These are phyloP conservation scores for Parascedosporium putredinis DNA, from an alignment of 2,329 filamentous ascomycete genomes.

Conservation along the genomic window DNA sequence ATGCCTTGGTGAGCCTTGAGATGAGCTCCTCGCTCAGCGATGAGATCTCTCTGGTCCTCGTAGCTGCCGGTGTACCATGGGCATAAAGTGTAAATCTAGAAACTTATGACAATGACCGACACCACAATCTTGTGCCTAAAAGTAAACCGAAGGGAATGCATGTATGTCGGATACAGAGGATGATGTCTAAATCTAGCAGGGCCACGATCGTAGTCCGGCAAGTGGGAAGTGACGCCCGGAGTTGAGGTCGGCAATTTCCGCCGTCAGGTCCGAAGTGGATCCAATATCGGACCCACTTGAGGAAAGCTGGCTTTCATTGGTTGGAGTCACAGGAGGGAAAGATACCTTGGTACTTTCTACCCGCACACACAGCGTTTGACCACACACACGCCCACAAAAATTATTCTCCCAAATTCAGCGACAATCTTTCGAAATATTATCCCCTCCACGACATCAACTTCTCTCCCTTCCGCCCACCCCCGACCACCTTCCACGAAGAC, in stretches of 20 bases:
- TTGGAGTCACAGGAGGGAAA: neutral
- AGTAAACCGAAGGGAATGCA: too few species aligned
- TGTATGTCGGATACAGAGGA: too few species aligned
- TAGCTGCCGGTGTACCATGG: too few species aligned
- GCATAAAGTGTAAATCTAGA: too few species aligned
- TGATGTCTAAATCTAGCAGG: too few species aligned
- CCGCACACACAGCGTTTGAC: neutral
- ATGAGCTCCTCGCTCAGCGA: too few species aligned
- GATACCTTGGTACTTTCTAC: neutral
- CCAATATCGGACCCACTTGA: neutral
- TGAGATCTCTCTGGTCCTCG: too few species aligned
- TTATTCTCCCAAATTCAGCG: constrained; percentile 7
- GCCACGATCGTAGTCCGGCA: too few species aligned
- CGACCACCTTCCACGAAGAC: constrained; percentile 2
- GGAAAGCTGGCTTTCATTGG: neutral
- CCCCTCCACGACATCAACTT: neutral
- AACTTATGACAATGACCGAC: too few species aligned
- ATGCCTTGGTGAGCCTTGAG: too few species aligned
- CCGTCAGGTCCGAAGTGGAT: neutral
- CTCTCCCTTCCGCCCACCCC: too few species aligned
- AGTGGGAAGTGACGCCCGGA: neutral
- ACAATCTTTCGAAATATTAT: constrained; percentile 3
- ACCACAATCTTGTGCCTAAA: too few species aligned
- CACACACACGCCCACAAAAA: constrained; percentile 8
- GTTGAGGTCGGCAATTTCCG: neutral